Conservation (phyloP, 2,329 filamentous ascomycete genomes). For the Epichloe typhina region DNA sequence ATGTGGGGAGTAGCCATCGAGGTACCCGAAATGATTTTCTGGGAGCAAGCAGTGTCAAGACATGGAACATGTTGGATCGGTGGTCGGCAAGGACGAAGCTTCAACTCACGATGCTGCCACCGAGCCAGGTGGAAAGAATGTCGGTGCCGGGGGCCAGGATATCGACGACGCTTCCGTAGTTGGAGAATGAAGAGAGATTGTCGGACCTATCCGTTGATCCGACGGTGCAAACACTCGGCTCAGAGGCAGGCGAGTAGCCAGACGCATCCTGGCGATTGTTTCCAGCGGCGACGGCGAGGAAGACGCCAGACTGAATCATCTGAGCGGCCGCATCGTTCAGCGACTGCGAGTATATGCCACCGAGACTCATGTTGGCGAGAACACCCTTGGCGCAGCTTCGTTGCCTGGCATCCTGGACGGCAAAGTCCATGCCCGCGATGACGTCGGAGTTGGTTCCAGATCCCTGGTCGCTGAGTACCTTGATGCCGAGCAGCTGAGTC, state of each 20-base stretch:
- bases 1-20: slow-evolving; percentile 32
- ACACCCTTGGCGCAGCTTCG: slow-evolving; percentile 29
- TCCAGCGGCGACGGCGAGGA: slow-evolving; percentile 42
- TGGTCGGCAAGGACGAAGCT: neutral
- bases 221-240: slow-evolving; percentile 37
- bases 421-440: slow-evolving; percentile 32
- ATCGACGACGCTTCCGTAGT: slow-evolving; percentile 36
- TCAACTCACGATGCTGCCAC: slow-evolving; percentile 17
- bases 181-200: slow-evolving; percentile 33
- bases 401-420: slow-evolving; percentile 21
- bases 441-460: slow-evolving; percentile 24
- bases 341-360: slow-evolving; percentile 30
- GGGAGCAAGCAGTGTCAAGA: slow-evolving; percentile 2
- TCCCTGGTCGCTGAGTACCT: slow-evolving; percentile 28
- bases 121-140: slow-evolving; percentile 35
- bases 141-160: slow-evolving; percentile 35
- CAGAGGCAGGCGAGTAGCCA: slow-evolving; percentile 34
- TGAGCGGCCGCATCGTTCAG: slow-evolving; percentile 37
- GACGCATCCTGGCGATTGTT: slow-evolving; percentile 32
- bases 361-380: slow-evolving; percentile 45
- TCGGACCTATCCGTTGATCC: slow-evolving; percentile 32
- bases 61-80: neutral
- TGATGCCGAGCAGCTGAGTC: slow-evolving; percentile 28
- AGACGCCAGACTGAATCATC: slow-evolving; percentile 32
- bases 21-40: slow-evolving; percentile 28